A percentile compares a stretch with the other conserved stretches of the same genome.
Conservation (phyloP, 2,329 filamentous ascomycete species). For the Aureobasidium sp. region DNA sequence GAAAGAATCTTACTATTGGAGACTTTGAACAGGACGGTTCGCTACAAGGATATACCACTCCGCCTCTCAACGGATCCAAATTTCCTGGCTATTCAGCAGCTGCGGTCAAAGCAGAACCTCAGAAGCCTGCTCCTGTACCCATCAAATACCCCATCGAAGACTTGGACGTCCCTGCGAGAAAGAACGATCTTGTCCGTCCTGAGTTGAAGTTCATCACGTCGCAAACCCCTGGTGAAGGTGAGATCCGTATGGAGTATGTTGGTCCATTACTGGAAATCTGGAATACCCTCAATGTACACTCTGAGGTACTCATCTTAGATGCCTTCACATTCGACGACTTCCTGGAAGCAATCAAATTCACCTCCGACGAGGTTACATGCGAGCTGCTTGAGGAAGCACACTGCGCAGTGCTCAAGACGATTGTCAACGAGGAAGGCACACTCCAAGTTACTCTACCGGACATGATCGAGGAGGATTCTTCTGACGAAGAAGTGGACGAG, state of each 20-base stretch:
- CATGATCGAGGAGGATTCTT: conserved; percentile 63
- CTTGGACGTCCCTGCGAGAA: conserved; percentile 66
- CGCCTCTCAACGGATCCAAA: conserved; percentile 5
- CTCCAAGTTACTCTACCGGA: conserved; percentile 73
- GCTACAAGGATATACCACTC: conserved; percentile 2
- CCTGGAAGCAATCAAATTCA: conserved; percentile 74
- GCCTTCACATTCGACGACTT: conserved; percentile 98
- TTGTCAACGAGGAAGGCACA: conserved; percentile 74
- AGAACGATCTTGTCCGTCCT: conserved; percentile 60
- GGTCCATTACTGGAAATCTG: conserved; percentile 82
- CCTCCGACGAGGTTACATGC: conserved; percentile 66
- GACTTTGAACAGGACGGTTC: conserved; percentile 11
- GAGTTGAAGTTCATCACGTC: conserved; percentile 61
- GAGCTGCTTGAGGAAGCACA: conserved; percentile 87
- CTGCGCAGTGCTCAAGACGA: conserved; percentile 79
- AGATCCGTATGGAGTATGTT: conserved; percentile 77
- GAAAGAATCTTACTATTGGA: conserved; percentile 14
- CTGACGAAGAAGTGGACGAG: conserved; percentile 61
- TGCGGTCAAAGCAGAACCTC: conserved; percentile 5
- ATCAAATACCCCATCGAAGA: conserved; percentile 97
- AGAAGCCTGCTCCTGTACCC: conserved; percentile 57
- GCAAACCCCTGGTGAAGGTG: conserved; percentile 38
- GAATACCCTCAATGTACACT: conserved; percentile 98
- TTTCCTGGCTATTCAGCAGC: conserved; percentile 7
- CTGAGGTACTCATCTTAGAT: conserved; percentile 86